Percentiles rank a stretch among this genome's conserved stretches.
phyloP scores from a whole-genome alignment of 202 grass and related monocot genomes.

The Tripidium arundinaceum region DNA sequence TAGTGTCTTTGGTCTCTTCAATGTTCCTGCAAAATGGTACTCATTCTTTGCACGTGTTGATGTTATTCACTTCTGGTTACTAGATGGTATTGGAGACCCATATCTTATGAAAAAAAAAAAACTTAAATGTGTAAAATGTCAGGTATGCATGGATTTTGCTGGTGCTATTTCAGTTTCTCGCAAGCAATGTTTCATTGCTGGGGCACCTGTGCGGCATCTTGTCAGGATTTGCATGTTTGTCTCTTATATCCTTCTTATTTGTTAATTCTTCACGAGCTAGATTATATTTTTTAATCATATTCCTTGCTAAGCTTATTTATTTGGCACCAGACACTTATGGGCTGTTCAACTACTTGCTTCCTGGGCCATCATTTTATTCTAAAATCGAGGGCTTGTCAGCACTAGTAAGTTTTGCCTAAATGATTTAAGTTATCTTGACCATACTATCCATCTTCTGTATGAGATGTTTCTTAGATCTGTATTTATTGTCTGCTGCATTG shows the following conservation, averaged over 20 bases:
- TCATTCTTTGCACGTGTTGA: conserved; percentile 4
- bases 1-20: conserved; percentile 99
- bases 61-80: conserved; percentile 26
- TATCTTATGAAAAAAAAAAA: background rate
- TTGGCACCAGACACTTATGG: conserved; percentile 66
- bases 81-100: conserved; percentile 20
- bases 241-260: conserved; percentile 38
- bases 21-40: conserved; percentile 95
- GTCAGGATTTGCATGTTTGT: conserved; percentile 99
- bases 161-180: conserved; percentile 88
- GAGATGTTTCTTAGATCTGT: conserved; percentile 25
- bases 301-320: conserved; percentile 39
- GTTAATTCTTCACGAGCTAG: conserved; percentile 11
- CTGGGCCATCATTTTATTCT: conserved; percentile 84
- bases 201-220: conserved; percentile 95
- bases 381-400: conserved; percentile 68
- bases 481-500: conserved; percentile 28
- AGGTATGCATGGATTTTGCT: conserved; percentile 98
- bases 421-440: conserved; percentile 25
- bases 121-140: conserved; percentile 24
- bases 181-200: conserved; percentile 90
- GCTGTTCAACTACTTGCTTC: conserved; percentile 84
- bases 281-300: conserved; percentile 22
- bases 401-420: conserved; percentile 54
- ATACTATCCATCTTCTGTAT: conserved; percentile 11